Percentiles rank a stretch among this genome's conserved stretches.
Conservation (phyloP, 177 flowering plant species). For the Vitis hybrid region DNA sequence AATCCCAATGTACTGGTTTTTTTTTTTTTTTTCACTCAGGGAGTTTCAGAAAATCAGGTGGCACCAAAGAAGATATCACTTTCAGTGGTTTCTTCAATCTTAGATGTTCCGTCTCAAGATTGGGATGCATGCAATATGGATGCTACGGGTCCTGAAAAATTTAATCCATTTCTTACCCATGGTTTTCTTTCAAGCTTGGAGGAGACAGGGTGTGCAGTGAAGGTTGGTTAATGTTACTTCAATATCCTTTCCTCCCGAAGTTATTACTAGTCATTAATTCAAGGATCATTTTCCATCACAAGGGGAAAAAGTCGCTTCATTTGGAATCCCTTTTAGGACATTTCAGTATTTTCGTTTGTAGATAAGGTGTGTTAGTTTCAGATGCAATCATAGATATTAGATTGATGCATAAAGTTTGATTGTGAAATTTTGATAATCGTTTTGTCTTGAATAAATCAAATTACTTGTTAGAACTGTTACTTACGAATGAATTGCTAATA, state of each 20-base stretch:
- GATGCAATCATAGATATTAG: too few relatives aligned
- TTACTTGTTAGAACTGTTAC: too few relatives aligned
- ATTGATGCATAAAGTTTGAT: too few relatives aligned
- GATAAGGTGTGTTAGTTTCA: too few relatives aligned
- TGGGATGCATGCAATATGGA: conserved; percentile 91
- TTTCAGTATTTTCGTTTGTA: too few relatives aligned
- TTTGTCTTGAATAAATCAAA: too few relatives aligned
- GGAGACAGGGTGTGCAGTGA: conserved; percentile 74
- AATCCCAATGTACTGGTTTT: conserved; percentile 1
- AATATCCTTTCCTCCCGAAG: not conserved
- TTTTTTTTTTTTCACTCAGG: conserved; percentile 32
- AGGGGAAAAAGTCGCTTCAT: too few relatives aligned
- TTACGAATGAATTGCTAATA: too few relatives aligned
- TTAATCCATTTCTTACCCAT: conserved; percentile 82
- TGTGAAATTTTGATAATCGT: too few relatives aligned
- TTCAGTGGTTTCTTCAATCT: conserved; percentile 71
- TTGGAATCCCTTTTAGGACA: too few relatives aligned
- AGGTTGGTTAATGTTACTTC: conserved; percentile 42
- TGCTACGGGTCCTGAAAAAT: conserved; percentile 65
- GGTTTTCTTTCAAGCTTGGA: conserved; percentile 91
- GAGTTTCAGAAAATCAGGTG: conserved; percentile 17
- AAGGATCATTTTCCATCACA: too few relatives aligned
- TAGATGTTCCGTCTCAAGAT: conserved; percentile 57
- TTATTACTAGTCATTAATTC: too few relatives aligned
- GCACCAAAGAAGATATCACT: conserved; percentile 50